Conservation (phyloP, 2,329 filamentous ascomycete species). For the Geosmithia putterillii region DNA sequence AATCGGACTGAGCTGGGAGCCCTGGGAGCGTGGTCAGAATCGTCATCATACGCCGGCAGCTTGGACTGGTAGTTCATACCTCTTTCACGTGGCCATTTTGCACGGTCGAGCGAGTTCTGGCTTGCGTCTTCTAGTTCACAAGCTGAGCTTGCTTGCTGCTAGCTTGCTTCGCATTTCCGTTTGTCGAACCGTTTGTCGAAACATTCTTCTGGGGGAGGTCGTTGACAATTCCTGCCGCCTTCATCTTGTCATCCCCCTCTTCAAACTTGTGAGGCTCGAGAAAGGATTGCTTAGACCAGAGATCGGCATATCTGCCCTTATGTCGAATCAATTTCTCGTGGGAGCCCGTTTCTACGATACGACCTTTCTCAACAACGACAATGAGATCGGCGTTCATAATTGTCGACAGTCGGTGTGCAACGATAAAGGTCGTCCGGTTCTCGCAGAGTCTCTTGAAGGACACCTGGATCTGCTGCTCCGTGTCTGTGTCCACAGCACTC, state of each 20-base stretch:
- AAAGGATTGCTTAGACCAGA: conserved; percentile 48
- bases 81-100: background rate
- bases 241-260: background rate
- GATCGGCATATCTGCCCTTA: conserved; percentile 49
- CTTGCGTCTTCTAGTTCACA: background rate
- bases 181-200: background rate
- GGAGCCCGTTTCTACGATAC: conserved; percentile 49
- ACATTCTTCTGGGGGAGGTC: background rate
- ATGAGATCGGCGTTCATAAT: conserved; percentile 59
- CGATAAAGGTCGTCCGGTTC: conserved; percentile 53
- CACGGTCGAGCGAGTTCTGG: background rate
- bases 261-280: conserved; percentile 1
- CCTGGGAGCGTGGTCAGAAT: background rate
- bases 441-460: conserved; percentile 46
- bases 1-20: conserved; percentile 2
- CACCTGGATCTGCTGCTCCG: conserved; percentile 53
- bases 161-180: background rate
- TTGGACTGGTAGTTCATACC: background rate
- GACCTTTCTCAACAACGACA: conserved; percentile 50
- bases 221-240: background rate
- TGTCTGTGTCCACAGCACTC: conserved; percentile 61
- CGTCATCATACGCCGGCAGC: background rate
- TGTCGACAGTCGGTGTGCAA: conserved; percentile 58
- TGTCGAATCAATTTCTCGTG: conserved; percentile 45
- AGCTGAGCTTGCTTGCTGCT: background rate